Percentiles rank a stretch among this genome's conserved stretches.
phyloP scores from a whole-genome alignment of 2,329 filamentous ascomycete genomes.

The Monosporascus sp. region DNA sequence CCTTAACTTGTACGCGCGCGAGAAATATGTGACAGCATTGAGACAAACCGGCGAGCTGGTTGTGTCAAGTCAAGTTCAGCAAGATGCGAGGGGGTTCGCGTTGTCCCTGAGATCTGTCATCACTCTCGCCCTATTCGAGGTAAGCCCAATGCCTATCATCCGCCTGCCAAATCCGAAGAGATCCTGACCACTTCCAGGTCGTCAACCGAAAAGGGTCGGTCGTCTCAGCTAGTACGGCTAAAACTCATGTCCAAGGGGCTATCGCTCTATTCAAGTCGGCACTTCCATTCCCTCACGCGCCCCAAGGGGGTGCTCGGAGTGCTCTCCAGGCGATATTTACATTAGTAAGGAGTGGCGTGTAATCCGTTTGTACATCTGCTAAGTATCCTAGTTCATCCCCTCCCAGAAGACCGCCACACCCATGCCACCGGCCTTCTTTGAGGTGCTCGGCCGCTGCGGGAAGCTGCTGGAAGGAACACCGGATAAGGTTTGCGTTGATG shows the following conservation, averaged over 20 bases:
- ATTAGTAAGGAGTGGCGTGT: conserved; percentile 35
- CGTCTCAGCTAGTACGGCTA: conserved; percentile 45
- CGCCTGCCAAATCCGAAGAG: neutral
- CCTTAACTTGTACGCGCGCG: conserved; percentile 42
- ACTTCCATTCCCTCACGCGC: conserved; percentile 32
- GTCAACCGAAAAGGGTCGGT: conserved; percentile 41
- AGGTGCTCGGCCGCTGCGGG: conserved; percentile 37
- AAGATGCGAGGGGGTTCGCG: conserved; percentile 29
- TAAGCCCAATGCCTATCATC: conserved; percentile 24
- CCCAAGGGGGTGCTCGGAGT: conserved; percentile 43
- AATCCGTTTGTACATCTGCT: neutral
- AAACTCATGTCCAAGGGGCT: conserved; percentile 55
- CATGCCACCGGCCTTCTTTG: conserved; percentile 38
- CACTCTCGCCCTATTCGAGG: conserved; percentile 58
- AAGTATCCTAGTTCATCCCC: conserved; percentile 38
- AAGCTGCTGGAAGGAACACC: conserved; percentile 24
- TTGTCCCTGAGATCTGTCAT: conserved; percentile 49
- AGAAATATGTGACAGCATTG: conserved; percentile 51
- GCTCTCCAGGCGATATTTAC: conserved; percentile 54
- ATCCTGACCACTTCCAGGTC: conserved; percentile 20
- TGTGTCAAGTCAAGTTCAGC: conserved; percentile 18
- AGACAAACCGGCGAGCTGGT: conserved; percentile 41
- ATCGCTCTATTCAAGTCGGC: conserved; percentile 50
- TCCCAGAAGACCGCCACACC: conserved; percentile 34
- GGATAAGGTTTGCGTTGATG: conserved; percentile 36